Percentiles rank a stretch among this genome's conserved stretches.
phyloP scores from a whole-genome alignment of 208 protist genomes.

The Wallacemonas sp. region DNA sequence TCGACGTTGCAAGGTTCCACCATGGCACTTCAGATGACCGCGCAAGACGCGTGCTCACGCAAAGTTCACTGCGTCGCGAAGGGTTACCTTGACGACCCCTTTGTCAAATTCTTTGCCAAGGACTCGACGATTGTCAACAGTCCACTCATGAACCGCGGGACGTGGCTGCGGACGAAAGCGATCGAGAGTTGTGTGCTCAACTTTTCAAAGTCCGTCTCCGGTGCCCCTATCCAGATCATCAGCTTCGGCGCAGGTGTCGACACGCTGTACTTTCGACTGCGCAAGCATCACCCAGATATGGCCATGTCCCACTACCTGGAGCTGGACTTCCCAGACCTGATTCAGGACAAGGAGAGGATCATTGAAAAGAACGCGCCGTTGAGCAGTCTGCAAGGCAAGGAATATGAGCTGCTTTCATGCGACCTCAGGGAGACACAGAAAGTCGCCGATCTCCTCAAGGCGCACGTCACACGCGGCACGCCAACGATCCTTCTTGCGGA shows the following conservation, averaged over 20 bases:
- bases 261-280: slow-evolving; percentile 89
- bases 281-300: slow-evolving; percentile 57
- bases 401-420: slow-evolving; percentile 65
- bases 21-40: slow-evolving; percentile 84
- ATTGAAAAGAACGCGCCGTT: slow-evolving; percentile 54
- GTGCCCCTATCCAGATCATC: slow-evolving; percentile 79
- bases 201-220: slow-evolving; percentile 42
- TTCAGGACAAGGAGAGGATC: slow-evolving; percentile 66
- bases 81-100: slow-evolving; percentile 86
- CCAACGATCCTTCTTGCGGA: slow-evolving; percentile 87
- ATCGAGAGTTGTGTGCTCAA: slow-evolving; percentile 74
- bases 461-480: slow-evolving; percentile 33
- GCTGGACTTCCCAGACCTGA: slow-evolving; percentile 82
- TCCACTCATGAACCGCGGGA: slow-evolving; percentile 91
- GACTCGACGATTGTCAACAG: slow-evolving; percentile 90
- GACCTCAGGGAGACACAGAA: slow-evolving; percentile 62
- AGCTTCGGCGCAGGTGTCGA: slow-evolving; percentile 88
- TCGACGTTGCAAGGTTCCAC: neutral
- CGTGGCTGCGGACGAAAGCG: slow-evolving; percentile 84
- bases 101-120: slow-evolving; percentile 73
- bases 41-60: slow-evolving; percentile 86
- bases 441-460: slow-evolving; percentile 46
- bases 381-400: slow-evolving; percentile 25
- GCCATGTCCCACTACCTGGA: slow-evolving; percentile 68
- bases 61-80: slow-evolving; percentile 89